Evolutionary conservation across 352 stramenopile genomes (phyloP).

Genomic region (Phytophthora parvispora): DNA sequence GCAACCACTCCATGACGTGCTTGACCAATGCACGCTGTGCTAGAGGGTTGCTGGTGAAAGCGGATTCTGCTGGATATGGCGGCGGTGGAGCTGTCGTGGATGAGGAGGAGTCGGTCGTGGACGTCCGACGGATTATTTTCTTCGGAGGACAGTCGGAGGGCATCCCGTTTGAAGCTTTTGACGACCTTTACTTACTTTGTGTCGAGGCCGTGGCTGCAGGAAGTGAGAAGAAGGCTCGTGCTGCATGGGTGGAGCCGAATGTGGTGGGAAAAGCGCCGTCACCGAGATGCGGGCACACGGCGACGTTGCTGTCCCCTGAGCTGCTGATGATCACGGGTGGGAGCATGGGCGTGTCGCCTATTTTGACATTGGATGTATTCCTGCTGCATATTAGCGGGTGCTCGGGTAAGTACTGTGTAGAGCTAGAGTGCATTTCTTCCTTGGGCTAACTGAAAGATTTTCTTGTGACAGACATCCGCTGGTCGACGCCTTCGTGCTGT

Average conservation of each 20-base stretch:
- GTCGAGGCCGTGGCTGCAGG: slow-evolving; percentile 31
- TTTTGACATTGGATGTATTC: slow-evolving; percentile 50
- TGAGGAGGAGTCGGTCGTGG: slow-evolving; percentile 20
- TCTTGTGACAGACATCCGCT: slow-evolving; percentile 45
- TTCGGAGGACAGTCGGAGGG: slow-evolving; percentile 78
- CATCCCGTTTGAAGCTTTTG: slow-evolving; percentile 76
- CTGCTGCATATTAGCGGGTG: slow-evolving; percentile 55
- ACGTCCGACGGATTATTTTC: slow-evolving; percentile 61
- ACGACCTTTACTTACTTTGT: slow-evolving; percentile 65
- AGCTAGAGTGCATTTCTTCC: not conserved
- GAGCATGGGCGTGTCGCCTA: slow-evolving; percentile 68
- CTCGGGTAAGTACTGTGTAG: slow-evolving; percentile 23
- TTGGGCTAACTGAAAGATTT: not conserved
- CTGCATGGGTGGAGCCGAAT: slow-evolving; percentile 48
- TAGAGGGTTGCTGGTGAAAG: slow-evolving; percentile 22
- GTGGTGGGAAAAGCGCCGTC: slow-evolving; percentile 48
- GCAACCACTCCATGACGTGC: slow-evolving; percentile 77
- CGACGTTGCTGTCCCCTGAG: slow-evolving; percentile 52
- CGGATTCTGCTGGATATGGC: not conserved
- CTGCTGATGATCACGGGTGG: slow-evolving; percentile 67
- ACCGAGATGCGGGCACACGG: slow-evolving; percentile 55
- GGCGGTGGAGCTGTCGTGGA: not conserved
- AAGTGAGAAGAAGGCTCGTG: slow-evolving; percentile 28
- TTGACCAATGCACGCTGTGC: slow-evolving; percentile 43
- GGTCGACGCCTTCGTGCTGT: slow-evolving; percentile 51